Evolutionary conservation across 2,329 filamentous ascomycete species (phyloP).

Genomic region (Incumbomyces delicatus): DNA sequence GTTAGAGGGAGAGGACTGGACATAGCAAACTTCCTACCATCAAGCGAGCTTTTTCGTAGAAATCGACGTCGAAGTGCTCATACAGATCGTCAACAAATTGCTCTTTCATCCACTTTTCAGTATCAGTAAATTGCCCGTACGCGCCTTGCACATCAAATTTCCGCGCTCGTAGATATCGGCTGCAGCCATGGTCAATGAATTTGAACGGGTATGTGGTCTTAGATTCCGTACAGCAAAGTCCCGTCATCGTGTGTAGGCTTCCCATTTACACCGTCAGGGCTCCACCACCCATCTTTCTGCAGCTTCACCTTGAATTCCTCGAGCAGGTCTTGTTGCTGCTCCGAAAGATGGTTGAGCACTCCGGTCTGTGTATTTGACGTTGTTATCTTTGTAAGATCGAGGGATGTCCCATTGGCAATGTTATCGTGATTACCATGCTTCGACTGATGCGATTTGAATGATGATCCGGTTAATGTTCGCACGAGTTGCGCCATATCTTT

Average conservation of each 20-base stretch:
- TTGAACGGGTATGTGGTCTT: neutral
- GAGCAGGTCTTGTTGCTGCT: conserved; percentile 58
- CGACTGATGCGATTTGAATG: conserved; percentile 19
- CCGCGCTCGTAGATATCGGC: conserved; percentile 76
- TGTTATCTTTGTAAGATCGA: conserved; percentile 14
- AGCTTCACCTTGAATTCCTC: conserved; percentile 61
- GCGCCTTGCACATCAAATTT: conserved; percentile 72
- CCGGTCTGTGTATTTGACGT: conserved; percentile 36
- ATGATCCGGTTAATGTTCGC: conserved; percentile 20
- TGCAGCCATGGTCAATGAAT: conserved; percentile 27
- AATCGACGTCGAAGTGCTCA: conserved; percentile 72
- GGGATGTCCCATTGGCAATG: conserved; percentile 1
- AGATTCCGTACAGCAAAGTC: conserved; percentile 35
- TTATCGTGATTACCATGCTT: conserved; percentile 6
- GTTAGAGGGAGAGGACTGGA: neutral
- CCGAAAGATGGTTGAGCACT: conserved; percentile 69
- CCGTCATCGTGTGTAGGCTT: conserved; percentile 38
- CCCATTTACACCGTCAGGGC: conserved; percentile 25
- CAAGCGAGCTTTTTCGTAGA: conserved; percentile 65
- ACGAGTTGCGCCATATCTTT: conserved; percentile 9
- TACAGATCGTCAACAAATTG: conserved; percentile 73
- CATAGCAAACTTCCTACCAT: conserved; percentile 44
- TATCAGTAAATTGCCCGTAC: conserved; percentile 73
- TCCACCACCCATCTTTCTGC: conserved; percentile 50
- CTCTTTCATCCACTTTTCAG: conserved; percentile 74